These are phyloP conservation scores for Pinus albicaulis DNA, from an alignment of 75 land plant species.

Conservation along the genomic window DNA sequence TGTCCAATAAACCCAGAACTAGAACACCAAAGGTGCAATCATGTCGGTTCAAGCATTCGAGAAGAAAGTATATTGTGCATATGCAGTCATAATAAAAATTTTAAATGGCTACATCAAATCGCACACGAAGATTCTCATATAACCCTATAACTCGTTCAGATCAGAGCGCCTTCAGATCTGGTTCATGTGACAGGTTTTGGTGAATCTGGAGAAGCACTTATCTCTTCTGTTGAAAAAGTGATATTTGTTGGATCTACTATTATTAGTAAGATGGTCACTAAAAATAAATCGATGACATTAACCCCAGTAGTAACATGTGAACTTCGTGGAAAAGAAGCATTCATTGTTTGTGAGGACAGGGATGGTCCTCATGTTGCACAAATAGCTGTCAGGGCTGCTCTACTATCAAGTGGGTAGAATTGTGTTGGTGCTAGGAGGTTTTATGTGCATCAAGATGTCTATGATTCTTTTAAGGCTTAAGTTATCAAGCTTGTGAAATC, in stretches of 20 bases:
- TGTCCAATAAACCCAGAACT: no score
- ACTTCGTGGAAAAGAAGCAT: slow-evolving; percentile 96
- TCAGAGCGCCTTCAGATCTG: slow-evolving; percentile 80
- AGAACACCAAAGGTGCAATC: no score
- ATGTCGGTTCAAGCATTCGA: no score
- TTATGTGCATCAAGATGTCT: slow-evolving; percentile 74
- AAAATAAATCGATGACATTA: slow-evolving; percentile 72
- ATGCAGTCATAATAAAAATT: no score
- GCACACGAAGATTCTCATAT: no score
- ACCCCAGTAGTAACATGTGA: slow-evolving; percentile 84
- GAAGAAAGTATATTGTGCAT: no score
- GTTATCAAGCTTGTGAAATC: slow-evolving; percentile 69
- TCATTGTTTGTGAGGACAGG: slow-evolving; percentile 93
- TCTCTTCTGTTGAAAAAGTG: slow-evolving; percentile 77
- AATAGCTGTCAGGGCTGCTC: slow-evolving; percentile 73
- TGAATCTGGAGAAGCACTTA: slow-evolving; percentile 88
- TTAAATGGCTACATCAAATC: no score
- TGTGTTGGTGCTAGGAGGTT: slow-evolving; percentile 97
- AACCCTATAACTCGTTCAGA: no score
- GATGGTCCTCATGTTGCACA: slow-evolving; percentile 81
- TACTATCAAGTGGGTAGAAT: slow-evolving; percentile 92
- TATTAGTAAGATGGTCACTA: slow-evolving; percentile 87
- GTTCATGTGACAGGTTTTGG: slow-evolving; percentile 88
- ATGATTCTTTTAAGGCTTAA: slow-evolving; percentile 66
- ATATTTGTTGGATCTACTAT: slow-evolving; percentile 92